Percentiles rank a stretch among this genome's conserved stretches.
phyloP scores from a whole-genome alignment of 163 green algal species.

The Volvox carteri region DNA sequence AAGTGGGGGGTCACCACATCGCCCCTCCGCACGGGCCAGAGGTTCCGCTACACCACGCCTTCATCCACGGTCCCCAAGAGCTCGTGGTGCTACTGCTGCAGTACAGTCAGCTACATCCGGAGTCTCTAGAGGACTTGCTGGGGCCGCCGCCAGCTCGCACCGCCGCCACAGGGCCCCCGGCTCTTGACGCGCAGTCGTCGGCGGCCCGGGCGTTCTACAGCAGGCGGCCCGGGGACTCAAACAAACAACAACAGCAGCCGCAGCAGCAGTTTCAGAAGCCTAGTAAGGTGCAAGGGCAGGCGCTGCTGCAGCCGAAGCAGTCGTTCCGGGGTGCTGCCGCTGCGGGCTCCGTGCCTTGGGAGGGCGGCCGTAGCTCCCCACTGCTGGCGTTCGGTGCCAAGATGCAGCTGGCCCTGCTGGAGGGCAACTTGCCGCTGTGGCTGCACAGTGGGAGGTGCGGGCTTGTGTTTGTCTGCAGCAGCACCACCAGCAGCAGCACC shows the following conservation, averaged over 20 bases:
- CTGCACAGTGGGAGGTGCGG: slow-evolving; percentile 44
- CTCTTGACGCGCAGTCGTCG: background rate
- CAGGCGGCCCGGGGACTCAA: background rate
- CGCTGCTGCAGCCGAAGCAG: background rate
- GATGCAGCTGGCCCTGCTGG: slow-evolving; percentile 26
- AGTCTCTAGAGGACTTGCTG: slow-evolving; percentile 1
- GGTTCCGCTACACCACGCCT: slow-evolving; percentile 20
- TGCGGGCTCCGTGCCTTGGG: slow-evolving; percentile 9
- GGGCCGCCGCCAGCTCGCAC: background rate
- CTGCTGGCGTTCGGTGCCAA: slow-evolving; percentile 46
- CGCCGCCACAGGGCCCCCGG: background rate
- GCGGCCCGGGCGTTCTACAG: background rate
- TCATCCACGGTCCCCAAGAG: slow-evolving; percentile 37
- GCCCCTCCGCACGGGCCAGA: slow-evolving; percentile 18
- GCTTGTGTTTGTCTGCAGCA: too few relatives aligned
- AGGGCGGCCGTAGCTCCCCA: slow-evolving; percentile 12
- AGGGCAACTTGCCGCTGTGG: slow-evolving; percentile 29
- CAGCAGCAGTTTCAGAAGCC: background rate
- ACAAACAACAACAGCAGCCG: background rate
- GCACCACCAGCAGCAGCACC: too few relatives aligned
- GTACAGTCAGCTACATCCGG: slow-evolving; percentile 19
- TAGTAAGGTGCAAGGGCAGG: background rate
- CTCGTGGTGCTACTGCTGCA: slow-evolving; percentile 47
- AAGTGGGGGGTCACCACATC: slow-evolving; percentile 32
- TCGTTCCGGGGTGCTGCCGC: background rate